Conservation (phyloP, 2,329 filamentous ascomycete species). For the Aspergillus ochraceus region DNA sequence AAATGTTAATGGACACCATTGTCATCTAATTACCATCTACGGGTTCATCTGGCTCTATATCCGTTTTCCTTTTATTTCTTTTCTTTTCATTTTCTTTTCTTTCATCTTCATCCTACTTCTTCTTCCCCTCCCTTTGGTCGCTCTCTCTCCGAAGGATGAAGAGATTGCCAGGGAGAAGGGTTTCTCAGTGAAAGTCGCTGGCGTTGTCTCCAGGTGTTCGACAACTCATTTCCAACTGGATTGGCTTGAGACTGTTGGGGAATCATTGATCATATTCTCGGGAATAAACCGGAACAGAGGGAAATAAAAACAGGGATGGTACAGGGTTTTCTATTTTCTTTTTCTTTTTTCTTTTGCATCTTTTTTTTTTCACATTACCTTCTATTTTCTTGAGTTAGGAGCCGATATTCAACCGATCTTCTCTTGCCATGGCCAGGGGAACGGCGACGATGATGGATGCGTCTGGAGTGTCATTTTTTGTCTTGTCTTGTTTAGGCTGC, state of each 20-base stretch:
- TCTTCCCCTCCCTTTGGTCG: conserved; percentile 12
- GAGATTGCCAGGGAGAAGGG: conserved; percentile 12
- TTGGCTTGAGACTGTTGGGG: conserved; percentile 30
- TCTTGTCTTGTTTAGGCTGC: conserved; percentile 20
- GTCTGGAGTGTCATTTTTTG: conserved; percentile 21
- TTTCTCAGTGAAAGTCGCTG: conserved; percentile 8
- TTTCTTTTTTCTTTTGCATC: background rate
- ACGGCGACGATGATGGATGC: conserved; percentile 5
- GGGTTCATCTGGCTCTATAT: background rate
- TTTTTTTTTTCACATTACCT: conserved; percentile 1
- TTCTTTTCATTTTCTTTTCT: background rate
- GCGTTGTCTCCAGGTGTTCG: conserved; percentile 27
- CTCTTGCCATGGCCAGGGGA: conserved; percentile 1
- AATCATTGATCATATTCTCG: conserved; percentile 17
- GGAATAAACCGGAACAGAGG: background rate
- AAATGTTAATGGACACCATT: background rate
- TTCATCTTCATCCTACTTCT: conserved; percentile 8
- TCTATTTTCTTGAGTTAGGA: conserved; percentile 3
- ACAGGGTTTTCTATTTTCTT: conserved; percentile 4
- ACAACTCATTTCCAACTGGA: conserved; percentile 28
- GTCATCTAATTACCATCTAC: background rate
- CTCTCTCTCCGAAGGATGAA: conserved; percentile 6
- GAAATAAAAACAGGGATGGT: conserved; percentile 3
- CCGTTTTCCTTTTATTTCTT: background rate
- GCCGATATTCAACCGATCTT: background rate